Percentiles rank a stretch among this genome's conserved stretches.
Conservation (phyloP, 2,329 filamentous ascomycete species). For the Sporothrix phasma region DNA sequence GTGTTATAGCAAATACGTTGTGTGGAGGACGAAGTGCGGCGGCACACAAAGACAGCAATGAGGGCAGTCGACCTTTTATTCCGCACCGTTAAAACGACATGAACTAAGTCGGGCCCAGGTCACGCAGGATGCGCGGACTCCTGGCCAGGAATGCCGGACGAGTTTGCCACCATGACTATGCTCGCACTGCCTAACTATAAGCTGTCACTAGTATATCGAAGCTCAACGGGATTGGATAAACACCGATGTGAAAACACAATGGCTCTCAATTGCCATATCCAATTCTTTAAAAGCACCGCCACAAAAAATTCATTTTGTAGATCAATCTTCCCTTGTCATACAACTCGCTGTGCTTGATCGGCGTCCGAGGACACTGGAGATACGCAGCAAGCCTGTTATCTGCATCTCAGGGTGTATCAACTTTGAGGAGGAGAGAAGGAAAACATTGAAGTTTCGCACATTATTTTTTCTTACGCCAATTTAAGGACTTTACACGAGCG, state of each 20-base stretch:
- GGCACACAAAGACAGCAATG: too few relatives aligned
- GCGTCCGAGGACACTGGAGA: slow-evolving; percentile 30
- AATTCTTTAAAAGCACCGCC: slow-evolving; percentile 54
- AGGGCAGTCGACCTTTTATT: too few relatives aligned
- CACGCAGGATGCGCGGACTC: too few relatives aligned
- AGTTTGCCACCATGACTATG: too few relatives aligned
- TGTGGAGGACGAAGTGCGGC: too few relatives aligned
- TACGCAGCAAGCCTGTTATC: slow-evolving; percentile 41
- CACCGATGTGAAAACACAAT: slow-evolving; percentile 31
- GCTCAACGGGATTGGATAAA: slow-evolving; percentile 55
- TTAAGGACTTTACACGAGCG: too few relatives aligned
- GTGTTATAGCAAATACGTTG: too few relatives aligned
- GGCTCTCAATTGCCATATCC: slow-evolving; percentile 31
- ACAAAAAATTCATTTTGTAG: slow-evolving; percentile 20
- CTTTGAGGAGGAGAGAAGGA: slow-evolving; percentile 35
- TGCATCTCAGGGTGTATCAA: slow-evolving; percentile 46
- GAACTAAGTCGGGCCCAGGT: too few relatives aligned
- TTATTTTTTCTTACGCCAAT: too few relatives aligned
- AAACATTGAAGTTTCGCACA: slow-evolving; percentile 20
- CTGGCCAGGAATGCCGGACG: too few relatives aligned
- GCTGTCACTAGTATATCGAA: slow-evolving; percentile 32
- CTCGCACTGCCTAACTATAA: not conserved
- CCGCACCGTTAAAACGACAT: too few relatives aligned
- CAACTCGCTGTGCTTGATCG: slow-evolving; percentile 37
- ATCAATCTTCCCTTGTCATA: slow-evolving; percentile 49